phyloP scores from a whole-genome alignment of 2,329 filamentous ascomycete species.

The Myotisia sp. region DNA sequence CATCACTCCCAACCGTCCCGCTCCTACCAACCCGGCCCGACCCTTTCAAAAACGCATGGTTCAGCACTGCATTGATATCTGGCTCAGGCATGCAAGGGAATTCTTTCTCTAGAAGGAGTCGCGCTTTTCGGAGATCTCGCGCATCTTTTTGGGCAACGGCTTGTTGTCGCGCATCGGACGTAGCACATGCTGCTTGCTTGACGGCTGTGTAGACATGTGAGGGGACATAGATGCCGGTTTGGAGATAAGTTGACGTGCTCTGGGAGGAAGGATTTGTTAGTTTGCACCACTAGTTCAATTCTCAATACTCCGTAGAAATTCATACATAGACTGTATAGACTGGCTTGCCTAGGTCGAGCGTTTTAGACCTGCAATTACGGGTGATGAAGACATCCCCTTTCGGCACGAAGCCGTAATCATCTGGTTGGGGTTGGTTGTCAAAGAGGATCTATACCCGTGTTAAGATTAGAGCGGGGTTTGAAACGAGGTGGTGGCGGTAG shows the following conservation, averaged over 20 bases:
- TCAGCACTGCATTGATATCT: constrained; percentile 21
- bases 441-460: constrained; percentile 27
- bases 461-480: too few relatives aligned
- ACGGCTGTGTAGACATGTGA: constrained; percentile 26
- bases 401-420: constrained; percentile 27
- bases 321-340: constrained; percentile 29
- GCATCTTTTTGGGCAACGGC: constrained; percentile 26
- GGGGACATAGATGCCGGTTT: constrained; percentile 33
- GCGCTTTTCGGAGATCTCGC: constrained; percentile 17
- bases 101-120: constrained; percentile 17
- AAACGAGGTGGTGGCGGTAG: too few relatives aligned
- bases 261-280: constrained; percentile 10
- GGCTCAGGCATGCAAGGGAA: constrained; percentile 28
- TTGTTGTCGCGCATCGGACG: constrained; percentile 26
- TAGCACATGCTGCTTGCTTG: constrained; percentile 25
- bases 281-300: constrained; percentile 2
- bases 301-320: neutral
- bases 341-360: constrained; percentile 18
- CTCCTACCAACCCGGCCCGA: constrained; percentile 29
- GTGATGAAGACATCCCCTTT: constrained; percentile 32
- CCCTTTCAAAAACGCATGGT: constrained; percentile 29
- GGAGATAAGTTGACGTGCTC: constrained; percentile 19
- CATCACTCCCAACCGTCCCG: constrained; percentile 18
- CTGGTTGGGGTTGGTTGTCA: constrained; percentile 16
- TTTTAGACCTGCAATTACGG: constrained; percentile 26